phyloP scores from a whole-genome alignment of 257 asterid species.

The Nicotiana paniculata region DNA sequence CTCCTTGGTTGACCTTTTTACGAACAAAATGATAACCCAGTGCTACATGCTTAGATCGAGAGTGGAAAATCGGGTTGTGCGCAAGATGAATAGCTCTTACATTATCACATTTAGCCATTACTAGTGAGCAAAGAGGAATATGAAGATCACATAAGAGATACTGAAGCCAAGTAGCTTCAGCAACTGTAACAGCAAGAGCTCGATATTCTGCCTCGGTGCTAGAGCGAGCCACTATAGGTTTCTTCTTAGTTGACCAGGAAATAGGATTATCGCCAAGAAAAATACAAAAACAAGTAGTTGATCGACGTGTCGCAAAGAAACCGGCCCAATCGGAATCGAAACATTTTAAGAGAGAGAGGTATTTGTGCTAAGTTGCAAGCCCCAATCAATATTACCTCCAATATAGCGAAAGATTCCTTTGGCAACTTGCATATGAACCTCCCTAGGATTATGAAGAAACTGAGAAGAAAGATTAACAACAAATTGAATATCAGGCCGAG shows the following conservation, averaged over 20 bases:
- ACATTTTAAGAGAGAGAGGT: background rate
- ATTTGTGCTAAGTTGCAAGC: background rate
- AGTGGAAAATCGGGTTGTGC: background rate
- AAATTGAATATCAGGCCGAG: background rate
- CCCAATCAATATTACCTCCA: background rate
- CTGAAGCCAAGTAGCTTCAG: background rate
- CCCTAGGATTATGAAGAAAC: background rate
- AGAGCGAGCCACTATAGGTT: background rate
- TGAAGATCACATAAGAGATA: background rate
- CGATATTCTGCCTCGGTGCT: background rate
- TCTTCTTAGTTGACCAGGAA: background rate
- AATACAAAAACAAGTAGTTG: background rate
- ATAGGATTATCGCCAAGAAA: background rate
- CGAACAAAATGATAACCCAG: no score
- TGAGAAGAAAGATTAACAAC: background rate
- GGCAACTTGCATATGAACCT: background rate
- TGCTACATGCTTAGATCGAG: background rate
- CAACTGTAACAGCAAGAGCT: background rate
- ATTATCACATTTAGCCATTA: background rate
- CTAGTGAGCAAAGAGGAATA: background rate
- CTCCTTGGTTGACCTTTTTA: background rate
- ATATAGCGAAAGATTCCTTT: background rate
- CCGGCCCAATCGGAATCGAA: background rate
- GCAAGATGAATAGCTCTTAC: background rate
- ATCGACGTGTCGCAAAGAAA: no score